Evolutionary conservation across 768 basidiomycete species (phyloP), one percentile per base, ranked within the genome.

Genomic region (Mycena chlorophos): DNA sequence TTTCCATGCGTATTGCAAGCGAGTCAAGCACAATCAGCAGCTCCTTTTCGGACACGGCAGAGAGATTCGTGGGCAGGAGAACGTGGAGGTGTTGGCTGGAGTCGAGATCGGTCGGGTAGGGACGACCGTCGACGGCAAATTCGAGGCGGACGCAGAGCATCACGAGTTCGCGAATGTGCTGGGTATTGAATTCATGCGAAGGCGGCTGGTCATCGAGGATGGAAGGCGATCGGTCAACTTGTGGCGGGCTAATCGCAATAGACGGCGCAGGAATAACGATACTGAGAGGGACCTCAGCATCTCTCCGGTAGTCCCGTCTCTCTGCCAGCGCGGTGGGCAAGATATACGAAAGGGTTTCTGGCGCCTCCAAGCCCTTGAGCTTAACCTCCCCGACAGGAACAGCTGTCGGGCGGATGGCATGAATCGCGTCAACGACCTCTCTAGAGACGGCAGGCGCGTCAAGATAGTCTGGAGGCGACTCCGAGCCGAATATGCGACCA

Each of bases 361-460:
- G 92, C 1, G 89, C 78, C 72, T 98, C 95, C 51, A 98, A 76
- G 6, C 97, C 96, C 71, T 98, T 98, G 58, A 98, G 83, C 67
- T 93, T 94, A 58, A 86, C 80, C 71, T 97, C 94, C 2, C 96
- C 96, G 12, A 94, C 78, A n/a, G 79, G 76, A 23, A 85, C 78
- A 50, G 94, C 79, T 29, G 78, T 74, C 28, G 93, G 75, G 1
- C 87, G 87, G 60, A 94, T 78, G 22, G 81, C 76, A 25, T 80
- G 80, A 55, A 98, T 84, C 3, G 85, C 89, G 16, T 91, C 87
- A 43, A 94, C 74, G 4, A 83, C 87, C 40, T 81, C 75, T 1
- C 72, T 62, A 5, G 83, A 26, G 10, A 46, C 45, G 14, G 45
- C 78, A 63, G 87, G 84, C 47, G 73, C 60, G 51, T 78, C 72